These are phyloP conservation scores for Myxozyma sirexii DNA, from an alignment of 805 yeast genomes.

Conservation along the genomic window DNA sequence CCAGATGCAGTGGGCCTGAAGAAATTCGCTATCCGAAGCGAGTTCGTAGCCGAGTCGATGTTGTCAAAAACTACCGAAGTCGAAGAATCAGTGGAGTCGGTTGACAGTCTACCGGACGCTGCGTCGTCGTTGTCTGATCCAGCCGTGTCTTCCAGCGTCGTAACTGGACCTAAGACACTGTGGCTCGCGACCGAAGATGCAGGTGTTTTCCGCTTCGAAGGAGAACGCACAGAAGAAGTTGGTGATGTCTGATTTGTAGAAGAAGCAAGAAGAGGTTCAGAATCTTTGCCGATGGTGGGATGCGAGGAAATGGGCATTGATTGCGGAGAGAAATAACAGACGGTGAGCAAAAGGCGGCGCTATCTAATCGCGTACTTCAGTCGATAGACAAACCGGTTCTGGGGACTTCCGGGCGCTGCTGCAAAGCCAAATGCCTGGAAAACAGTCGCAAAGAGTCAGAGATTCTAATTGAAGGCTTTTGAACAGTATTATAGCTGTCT, in stretches of 20 bases:
- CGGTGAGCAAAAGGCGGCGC: neutral
- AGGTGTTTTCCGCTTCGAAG: constrained; percentile 14
- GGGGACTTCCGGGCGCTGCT: neutral
- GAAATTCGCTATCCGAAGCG: constrained; percentile 15
- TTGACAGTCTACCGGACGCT: constrained; percentile 15
- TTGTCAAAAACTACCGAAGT: constrained; percentile 31
- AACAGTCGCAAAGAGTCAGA: no score
- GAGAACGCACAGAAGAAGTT: constrained; percentile 2
- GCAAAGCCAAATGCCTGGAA: no score
- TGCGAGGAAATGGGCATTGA: constrained; percentile 9
- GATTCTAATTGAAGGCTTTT: neutral
- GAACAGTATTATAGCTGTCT: neutral
- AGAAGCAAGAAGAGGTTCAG: constrained; percentile 2
- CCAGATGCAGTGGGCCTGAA: constrained; percentile 8
- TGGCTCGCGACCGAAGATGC: constrained; percentile 11
- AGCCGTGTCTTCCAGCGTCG: neutral
- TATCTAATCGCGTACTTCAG: constrained; percentile 5
- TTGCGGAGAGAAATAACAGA: neutral
- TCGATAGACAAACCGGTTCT: no score
- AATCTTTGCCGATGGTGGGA: neutral
- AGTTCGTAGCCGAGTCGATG: constrained; percentile 30
- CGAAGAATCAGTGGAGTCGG: constrained; percentile 25
- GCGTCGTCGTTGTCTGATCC: constrained; percentile 13
- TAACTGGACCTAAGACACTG: constrained; percentile 1
- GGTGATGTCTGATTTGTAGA: constrained; percentile 1